Conservation (phyloP, 305 asterid species). For the Fraxinus ornus region DNA sequence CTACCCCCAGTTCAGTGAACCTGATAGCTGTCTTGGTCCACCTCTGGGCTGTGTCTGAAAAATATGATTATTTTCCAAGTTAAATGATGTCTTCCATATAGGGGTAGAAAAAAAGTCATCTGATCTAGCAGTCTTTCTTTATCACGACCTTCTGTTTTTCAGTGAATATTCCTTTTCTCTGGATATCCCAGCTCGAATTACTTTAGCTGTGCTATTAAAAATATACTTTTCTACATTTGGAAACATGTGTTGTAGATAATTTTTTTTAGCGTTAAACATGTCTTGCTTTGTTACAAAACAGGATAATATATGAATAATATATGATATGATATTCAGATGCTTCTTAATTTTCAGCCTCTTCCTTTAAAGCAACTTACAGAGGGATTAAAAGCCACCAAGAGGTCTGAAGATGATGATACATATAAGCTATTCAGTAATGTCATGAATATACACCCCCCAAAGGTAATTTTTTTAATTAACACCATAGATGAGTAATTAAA, state of each 20-base stretch:
- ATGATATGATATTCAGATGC: slow-evolving; percentile 6
- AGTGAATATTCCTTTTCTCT: slow-evolving; percentile 2
- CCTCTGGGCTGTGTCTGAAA: not conserved
- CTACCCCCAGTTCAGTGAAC: not conserved
- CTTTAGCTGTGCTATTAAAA: slow-evolving; percentile 5
- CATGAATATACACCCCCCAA: slow-evolving; percentile 65
- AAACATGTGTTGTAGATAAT: not conserved
- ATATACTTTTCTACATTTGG: slow-evolving; percentile 3
- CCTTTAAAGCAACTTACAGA: slow-evolving; percentile 77
- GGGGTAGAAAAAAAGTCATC: not conserved
- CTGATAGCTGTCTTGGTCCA: not conserved
- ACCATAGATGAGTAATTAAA: not conserved
- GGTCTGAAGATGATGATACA: slow-evolving; percentile 62
- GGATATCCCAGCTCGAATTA: not conserved
- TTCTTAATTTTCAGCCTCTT: slow-evolving; percentile 69
- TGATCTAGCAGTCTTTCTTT: not conserved
- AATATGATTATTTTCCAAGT: not conserved
- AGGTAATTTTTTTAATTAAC: slow-evolving; percentile 46
- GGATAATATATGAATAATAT: not conserved
- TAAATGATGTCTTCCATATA: not conserved
- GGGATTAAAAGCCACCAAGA: slow-evolving; percentile 63
- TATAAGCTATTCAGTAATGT: slow-evolving; percentile 74
- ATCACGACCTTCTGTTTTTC: not conserved
- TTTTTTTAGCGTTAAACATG: not conserved
- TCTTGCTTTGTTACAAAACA: slow-evolving; percentile 14